Percentiles rank a stretch among this genome's conserved stretches.
These are phyloP conservation scores for Blastocystis sp. DNA, from an alignment of 352 stramenopile genomes.

Conservation along the genomic window DNA sequence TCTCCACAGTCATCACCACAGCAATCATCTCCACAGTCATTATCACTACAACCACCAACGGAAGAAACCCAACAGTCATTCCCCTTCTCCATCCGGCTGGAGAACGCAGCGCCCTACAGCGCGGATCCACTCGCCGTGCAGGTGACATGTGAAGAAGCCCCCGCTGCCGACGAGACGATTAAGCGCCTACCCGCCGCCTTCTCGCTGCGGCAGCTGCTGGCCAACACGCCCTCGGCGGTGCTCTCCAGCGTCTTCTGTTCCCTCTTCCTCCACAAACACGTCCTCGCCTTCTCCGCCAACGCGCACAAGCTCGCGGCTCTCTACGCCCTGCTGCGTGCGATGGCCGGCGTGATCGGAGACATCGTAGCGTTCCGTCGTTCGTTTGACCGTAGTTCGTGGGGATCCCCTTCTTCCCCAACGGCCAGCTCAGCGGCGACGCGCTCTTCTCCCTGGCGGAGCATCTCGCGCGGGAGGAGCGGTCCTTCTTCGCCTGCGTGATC, in stretches of 20 bases:
- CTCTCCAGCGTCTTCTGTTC: not conserved
- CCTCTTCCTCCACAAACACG: not conserved
- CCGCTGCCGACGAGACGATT: no score
- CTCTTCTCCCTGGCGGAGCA: not conserved
- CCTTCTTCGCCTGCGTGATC: constrained; percentile 44
- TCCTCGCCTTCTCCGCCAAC: constrained; percentile 3
- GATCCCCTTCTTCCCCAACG: constrained; percentile 14
- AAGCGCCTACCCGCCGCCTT: no score
- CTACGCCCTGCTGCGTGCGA: not conserved
- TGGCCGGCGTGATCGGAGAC: not conserved
- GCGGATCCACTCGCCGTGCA: no score
- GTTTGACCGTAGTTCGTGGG: constrained; percentile 2
- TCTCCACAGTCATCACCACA: no score
- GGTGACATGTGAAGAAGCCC: no score
- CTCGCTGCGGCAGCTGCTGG: not conserved
- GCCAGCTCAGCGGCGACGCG: not conserved
- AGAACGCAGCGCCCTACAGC: not conserved
- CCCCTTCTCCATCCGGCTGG: not conserved
- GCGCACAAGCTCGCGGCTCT: not conserved
- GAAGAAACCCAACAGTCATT: no score
- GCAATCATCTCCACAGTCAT: no score
- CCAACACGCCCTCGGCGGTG: not conserved
- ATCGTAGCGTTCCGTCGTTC: not conserved
- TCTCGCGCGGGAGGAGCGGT: not conserved
- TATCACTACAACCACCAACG: no score